These are phyloP conservation scores for Epichloe sibirici DNA, from an alignment of 2,329 filamentous ascomycete species.

Conservation along the genomic window DNA sequence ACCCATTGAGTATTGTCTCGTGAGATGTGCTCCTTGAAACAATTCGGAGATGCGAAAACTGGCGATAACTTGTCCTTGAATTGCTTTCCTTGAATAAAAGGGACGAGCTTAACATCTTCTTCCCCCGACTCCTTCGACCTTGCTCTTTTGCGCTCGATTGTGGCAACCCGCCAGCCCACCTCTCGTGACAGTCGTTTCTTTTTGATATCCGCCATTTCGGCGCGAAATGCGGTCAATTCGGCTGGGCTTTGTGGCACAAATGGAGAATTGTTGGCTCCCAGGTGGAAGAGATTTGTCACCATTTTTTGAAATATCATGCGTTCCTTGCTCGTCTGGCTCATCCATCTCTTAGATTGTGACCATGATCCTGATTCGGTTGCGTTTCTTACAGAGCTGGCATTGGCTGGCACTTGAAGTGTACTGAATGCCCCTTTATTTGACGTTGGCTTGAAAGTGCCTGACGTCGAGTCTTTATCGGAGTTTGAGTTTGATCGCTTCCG, in stretches of 20 bases:
- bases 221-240: constrained; percentile 22
- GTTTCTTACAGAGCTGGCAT: background rate
- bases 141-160: constrained; percentile 9
- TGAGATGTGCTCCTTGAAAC: constrained; percentile 18
- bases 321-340: constrained; percentile 22
- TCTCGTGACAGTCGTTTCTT: constrained; percentile 14
- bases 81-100: constrained; percentile 18
- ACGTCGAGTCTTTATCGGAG: background rate
- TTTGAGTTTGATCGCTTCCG: background rate
- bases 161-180: constrained; percentile 13
- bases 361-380: constrained; percentile 17
- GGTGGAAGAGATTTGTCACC: constrained; percentile 22
- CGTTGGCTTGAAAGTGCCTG: background rate
- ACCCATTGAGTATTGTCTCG: constrained; percentile 9
- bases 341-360: constrained; percentile 28
- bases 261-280: constrained; percentile 24
- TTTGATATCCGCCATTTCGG: constrained; percentile 16
- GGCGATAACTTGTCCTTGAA: constrained; percentile 19
- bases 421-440: constrained; percentile 1
- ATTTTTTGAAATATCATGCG: constrained; percentile 23
- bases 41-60: constrained; percentile 20
- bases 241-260: constrained; percentile 23
- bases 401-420: background rate
- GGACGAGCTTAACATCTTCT: constrained; percentile 3
- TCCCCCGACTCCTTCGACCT: background rate